phyloP scores from a whole-genome alignment of 2,329 filamentous ascomycete species.

The Cladosporium sp. region DNA sequence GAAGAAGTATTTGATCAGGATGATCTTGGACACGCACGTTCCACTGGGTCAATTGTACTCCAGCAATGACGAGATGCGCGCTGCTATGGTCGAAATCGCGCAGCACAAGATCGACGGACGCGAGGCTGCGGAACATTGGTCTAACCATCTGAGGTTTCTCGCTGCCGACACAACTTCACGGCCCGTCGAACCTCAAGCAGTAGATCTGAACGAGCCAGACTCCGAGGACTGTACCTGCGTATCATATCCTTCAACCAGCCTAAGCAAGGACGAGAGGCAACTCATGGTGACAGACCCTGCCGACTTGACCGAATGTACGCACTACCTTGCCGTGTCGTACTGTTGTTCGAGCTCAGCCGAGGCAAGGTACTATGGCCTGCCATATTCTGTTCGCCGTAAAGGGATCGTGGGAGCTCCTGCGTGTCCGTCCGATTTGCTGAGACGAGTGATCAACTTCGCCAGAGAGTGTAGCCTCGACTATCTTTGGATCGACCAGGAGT shows the following conservation, averaged over 20 bases:
- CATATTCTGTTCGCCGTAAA: neutral
- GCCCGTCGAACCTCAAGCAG: neutral
- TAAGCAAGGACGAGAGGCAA: neutral
- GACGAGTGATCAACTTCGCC: conserved; percentile 16
- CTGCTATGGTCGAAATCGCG: neutral
- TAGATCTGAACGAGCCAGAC: neutral
- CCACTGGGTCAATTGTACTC: neutral
- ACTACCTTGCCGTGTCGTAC: conserved; percentile 20
- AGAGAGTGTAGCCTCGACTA: conserved; percentile 8
- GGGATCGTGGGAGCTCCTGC: neutral
- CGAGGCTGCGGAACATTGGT: neutral
- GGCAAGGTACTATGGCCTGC: neutral
- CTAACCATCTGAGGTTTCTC: neutral
- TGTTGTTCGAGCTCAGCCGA: conserved; percentile 14
- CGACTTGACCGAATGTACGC: conserved; percentile 5
- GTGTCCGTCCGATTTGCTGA: conserved; percentile 13
- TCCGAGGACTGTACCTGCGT: neutral
- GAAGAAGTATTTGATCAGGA: neutral
- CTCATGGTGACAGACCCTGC: neutral
- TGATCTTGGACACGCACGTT: neutral
- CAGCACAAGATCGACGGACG: neutral
- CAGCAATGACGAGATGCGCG: neutral
- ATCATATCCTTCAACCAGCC: neutral
- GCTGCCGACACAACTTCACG: neutral
- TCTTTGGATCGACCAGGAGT: conserved; percentile 25